phyloP scores from a whole-genome alignment of 1,139 yeast species.

The Taphrina pruni region DNA sequence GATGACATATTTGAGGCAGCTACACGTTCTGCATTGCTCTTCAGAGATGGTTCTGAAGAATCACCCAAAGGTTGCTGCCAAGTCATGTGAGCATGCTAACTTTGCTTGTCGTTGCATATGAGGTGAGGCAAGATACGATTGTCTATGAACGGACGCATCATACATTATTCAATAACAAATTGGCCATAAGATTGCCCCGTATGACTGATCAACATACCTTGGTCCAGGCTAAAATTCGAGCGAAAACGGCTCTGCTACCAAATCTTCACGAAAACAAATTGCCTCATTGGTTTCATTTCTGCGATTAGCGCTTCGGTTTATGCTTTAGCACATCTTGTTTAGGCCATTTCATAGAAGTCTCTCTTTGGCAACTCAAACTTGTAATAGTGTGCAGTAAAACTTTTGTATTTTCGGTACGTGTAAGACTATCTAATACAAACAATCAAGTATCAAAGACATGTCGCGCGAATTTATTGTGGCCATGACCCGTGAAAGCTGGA shows the following conservation, averaged over 20 bases:
- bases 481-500: not conserved
- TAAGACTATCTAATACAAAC: constrained; percentile 11
- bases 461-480: not conserved
- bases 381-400: constrained; percentile 3
- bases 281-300: not conserved
- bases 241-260: no score
- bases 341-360: not conserved
- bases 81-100: constrained; percentile 45
- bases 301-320: not conserved
- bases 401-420: constrained; percentile 12
- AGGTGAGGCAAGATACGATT: not conserved
- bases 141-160: no score
- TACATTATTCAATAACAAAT: no score
- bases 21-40: constrained; percentile 55
- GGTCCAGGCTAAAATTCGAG: no score
- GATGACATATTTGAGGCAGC: constrained; percentile 49
- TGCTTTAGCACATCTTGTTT: not conserved
- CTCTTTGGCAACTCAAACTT: not conserved
- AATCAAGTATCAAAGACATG: constrained; percentile 6
- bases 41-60: constrained; percentile 44
- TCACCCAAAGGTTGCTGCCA: constrained; percentile 47
- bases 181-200: no score
- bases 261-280: not conserved
- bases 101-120: not conserved
- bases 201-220: no score